Base-by-base conservation (phyloP, 1,284 basidiomycete species). In the Chiua sp. region DNA sequence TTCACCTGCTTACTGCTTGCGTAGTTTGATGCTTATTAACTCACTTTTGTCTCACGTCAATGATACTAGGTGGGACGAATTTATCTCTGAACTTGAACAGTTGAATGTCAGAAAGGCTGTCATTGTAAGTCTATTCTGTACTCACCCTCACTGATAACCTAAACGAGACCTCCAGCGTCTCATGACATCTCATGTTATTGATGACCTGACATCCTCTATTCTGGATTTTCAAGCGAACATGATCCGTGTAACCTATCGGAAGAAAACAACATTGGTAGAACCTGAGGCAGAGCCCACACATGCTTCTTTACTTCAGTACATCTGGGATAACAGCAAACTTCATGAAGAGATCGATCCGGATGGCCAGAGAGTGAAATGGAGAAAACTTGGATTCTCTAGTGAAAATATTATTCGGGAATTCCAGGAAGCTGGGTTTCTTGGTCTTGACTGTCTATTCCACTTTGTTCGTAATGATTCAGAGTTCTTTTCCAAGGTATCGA, bases 221-320 rank as follows among this genome's bases (percentile, higher is more conserved):
- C 83, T 97, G 59, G 93, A 96, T 68, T 98, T 97, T 75, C 96
- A 98, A 80, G 88, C 91, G 47, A 94, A 94, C 73, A 87, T 95
- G 68, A 83, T 94, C 56, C 85, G 92, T 32, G 87, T 96, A 20
- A 88, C 90, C 3, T 90, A 93, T 68, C 86, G 89, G 54, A 90
- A 90, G 72, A 93, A 96, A 75, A 87, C 83, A 10, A 91, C 88
- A 0, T 77, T 86, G 3, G 91, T 98, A 35, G 87, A 93, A 64
- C 87, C 90, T 4, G 84, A 87, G 30, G 75, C 77, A 47, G 86
- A 90, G 64, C 79, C 82, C 4, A 75, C 79, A 0, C 92, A 96
- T 68, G 82, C 81, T 33, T 80, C 80, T 18, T 81, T 86, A 52
- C 78, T 97, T 22, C 78, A 85, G 22, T 88, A 84, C 63, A 88